Conservation (phyloP, 371 early-diverging fungal genomes). For the Mucor saturninus region DNA sequence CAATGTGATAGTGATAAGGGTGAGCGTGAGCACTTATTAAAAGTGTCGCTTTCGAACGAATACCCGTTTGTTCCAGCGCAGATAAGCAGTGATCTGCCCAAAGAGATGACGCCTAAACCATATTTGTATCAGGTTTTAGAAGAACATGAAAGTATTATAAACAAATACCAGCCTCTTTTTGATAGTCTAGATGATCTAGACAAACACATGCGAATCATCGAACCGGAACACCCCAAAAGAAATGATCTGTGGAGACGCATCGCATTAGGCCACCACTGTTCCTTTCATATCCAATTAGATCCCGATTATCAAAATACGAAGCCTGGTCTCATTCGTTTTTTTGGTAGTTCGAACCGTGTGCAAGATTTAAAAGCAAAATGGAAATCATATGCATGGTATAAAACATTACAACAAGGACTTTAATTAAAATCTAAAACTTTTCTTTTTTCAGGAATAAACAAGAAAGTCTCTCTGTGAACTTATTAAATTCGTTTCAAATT, state of each 20-base stretch:
- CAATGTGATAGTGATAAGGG: constrained; percentile 4
- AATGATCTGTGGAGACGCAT: constrained; percentile 46
- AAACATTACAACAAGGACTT: not conserved
- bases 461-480: constrained; percentile 4
- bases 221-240: constrained; percentile 42
- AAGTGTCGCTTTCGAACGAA: constrained; percentile 21
- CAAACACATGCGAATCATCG: constrained; percentile 39
- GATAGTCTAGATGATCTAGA: constrained; percentile 50
- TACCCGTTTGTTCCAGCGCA: constrained; percentile 28
- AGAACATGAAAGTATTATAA: constrained; percentile 18
- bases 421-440: constrained; percentile 5
- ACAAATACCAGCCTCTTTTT: constrained; percentile 36
- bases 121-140: constrained; percentile 5
- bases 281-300: constrained; percentile 43
- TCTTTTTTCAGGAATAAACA: constrained; percentile 11
- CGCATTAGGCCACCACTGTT: constrained; percentile 49
- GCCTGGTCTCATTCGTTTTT: constrained; percentile 38
- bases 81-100: constrained; percentile 25
- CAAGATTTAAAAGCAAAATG: constrained; percentile 32
- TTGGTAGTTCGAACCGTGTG: constrained; percentile 43
- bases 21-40: constrained; percentile 20
- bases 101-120: constrained; percentile 1
- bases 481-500: constrained; percentile 12
- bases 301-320: constrained; percentile 12
- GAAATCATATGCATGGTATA: constrained; percentile 24